These are phyloP conservation scores for Austroboletus olivaceoglutinosus DNA, from an alignment of 1,284 basidiomycete genomes.

Conservation along the genomic window DNA sequence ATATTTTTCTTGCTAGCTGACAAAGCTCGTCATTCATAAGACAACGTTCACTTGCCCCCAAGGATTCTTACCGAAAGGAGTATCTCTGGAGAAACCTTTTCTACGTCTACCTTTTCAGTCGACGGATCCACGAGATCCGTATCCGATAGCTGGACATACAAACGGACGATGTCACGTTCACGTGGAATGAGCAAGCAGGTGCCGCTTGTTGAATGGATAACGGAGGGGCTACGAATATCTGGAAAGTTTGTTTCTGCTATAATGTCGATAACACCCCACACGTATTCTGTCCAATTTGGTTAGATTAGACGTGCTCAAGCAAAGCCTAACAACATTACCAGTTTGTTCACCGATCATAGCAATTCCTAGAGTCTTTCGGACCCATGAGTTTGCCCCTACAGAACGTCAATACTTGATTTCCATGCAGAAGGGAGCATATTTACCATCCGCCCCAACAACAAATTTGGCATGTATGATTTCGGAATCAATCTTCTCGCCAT, in stretches of 20 bases:
- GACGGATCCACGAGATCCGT: conserved; percentile 46
- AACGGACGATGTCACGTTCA: conserved; percentile 63
- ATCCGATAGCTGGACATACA: conserved; percentile 69
- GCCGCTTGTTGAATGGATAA: background rate
- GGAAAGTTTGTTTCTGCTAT: background rate
- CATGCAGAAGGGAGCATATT: conserved; percentile 1
- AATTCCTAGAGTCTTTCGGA: conserved; percentile 66
- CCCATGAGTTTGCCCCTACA: conserved; percentile 75
- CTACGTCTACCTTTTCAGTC: conserved; percentile 32
- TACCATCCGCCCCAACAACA: conserved; percentile 60
- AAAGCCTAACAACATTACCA: background rate
- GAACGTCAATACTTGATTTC: background rate
- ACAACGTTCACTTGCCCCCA: background rate
- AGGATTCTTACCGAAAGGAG: conserved; percentile 44
- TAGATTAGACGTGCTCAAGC: background rate
- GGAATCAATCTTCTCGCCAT: conserved; percentile 23
- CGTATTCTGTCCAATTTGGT: background rate
- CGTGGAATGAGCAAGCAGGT: conserved; percentile 42
- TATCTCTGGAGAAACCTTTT: conserved; percentile 54
- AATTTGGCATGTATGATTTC: conserved; percentile 43
- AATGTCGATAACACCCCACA: background rate
- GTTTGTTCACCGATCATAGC: background rate
- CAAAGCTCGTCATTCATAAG: background rate
- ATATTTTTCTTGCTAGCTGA: conserved; percentile 58
- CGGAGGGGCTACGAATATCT: background rate